These are phyloP conservation scores for Cladobotryum mycophilum DNA, from an alignment of 2,329 filamentous ascomycete genomes.

Conservation along the genomic window DNA sequence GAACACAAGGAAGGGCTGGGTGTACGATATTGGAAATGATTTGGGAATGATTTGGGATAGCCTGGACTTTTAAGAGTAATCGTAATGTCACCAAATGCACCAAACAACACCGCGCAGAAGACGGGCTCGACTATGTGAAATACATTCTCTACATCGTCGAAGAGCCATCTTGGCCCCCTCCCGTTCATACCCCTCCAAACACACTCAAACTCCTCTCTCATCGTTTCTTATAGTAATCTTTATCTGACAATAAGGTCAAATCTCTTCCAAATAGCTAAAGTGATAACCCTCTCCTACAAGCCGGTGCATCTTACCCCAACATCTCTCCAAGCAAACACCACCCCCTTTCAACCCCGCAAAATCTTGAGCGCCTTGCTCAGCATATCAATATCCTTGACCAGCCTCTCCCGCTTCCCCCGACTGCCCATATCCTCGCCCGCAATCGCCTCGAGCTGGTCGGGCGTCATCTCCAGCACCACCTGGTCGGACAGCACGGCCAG, in stretches of 20 bases:
- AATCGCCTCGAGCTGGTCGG: constrained; percentile 46
- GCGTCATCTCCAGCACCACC: constrained; percentile 42
- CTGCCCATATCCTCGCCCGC: constrained; percentile 43
- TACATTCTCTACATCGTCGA: background rate
- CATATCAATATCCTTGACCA: constrained; percentile 41
- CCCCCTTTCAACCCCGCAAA: constrained; percentile 10
- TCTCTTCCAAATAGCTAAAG: too few species aligned
- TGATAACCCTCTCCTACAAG: too few species aligned
- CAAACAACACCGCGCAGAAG: background rate
- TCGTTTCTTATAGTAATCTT: too few species aligned
- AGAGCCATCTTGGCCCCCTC: background rate
- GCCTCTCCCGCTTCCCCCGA: constrained; percentile 26
- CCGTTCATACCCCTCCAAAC: background rate
- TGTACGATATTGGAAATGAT: background rate
- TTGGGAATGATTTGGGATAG: background rate
- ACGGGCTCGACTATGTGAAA: background rate
- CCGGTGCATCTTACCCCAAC: too few species aligned
- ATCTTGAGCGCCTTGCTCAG: constrained; percentile 32
- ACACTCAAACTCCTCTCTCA: too few species aligned
- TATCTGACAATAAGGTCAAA: too few species aligned
- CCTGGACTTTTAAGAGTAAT: background rate
- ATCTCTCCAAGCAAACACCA: background rate
- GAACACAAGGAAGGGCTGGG: background rate
- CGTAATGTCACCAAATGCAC: background rate
- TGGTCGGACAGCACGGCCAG: constrained; percentile 46